Conservation (phyloP, 805 yeast species). For the Kluyveromyces dobzhanskii region DNA sequence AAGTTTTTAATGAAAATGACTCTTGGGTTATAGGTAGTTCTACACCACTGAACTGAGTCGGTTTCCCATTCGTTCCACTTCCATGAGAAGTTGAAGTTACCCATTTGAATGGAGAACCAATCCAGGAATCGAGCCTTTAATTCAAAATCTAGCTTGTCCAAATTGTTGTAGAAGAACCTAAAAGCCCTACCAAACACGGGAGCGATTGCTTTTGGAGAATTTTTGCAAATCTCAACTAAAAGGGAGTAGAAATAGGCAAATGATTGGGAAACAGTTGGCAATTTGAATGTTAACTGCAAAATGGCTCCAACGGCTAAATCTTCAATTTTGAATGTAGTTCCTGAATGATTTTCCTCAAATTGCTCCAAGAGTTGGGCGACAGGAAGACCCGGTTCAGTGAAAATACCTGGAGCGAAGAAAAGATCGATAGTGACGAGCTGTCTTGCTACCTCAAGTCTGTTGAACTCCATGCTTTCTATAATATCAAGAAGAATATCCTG, state of each 20-base stretch:
- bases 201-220: conserved; percentile 78
- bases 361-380: conserved; percentile 55
- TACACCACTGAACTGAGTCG: conserved; percentile 41
- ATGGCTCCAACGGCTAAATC: conserved; percentile 81
- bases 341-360: conserved; percentile 32
- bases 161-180: conserved; percentile 65
- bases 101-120: conserved; percentile 90
- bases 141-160: conserved; percentile 67
- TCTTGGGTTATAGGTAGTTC: conserved; percentile 57
- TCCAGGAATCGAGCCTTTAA: conserved; percentile 63
- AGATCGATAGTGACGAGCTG: conserved; percentile 69
- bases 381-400: conserved; percentile 67
- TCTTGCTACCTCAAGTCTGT: conserved; percentile 77
- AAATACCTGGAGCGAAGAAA: conserved; percentile 58
- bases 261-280: conserved; percentile 60
- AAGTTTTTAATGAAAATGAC: conserved; percentile 66
- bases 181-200: conserved; percentile 93
- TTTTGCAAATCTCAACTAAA: conserved; percentile 76
- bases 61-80: conserved; percentile 92
- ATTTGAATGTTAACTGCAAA: conserved; percentile 63
- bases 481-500: conserved; percentile 71
- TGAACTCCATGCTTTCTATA: conserved; percentile 75
- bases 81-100: conserved; percentile 94
- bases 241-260: conserved; percentile 77
- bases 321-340: conserved; percentile 83